Base-by-base conservation (phyloP, 2,329 filamentous ascomycete species). In the Bipolaris zeicola region DNA sequence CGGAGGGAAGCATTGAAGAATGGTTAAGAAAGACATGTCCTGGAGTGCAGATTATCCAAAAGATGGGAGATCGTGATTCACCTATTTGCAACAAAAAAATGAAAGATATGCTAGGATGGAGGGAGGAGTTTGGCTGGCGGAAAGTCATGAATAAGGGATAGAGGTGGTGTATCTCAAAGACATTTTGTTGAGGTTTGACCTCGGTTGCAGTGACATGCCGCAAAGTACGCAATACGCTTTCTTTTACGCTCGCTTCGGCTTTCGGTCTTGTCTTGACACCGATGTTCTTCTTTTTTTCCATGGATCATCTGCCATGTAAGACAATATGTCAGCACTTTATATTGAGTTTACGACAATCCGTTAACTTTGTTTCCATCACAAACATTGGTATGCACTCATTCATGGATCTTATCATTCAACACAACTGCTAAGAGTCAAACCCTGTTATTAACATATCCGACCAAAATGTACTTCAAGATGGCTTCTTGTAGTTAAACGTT, bases 21-120 rank as follows among this genome's bases (percentile, higher is more conserved):
- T 85, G 85, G 63, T 60, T 87, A 61, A 73, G 76, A 63, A 78
- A 78, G 59, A 66, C 72, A 1, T 81, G 78, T 57, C 83, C 84
- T 0, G 71, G 77, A 10, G 80, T 78, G 13, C 74, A 77, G 13
- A 76, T 87, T 47, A 81, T 78, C 28, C 75, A 82, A 47, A 76
- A 82, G 52, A 80, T 87, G 80, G 83, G 76, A 2, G 76, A 80
- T 49, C 82, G 73, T 47, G 85, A 87, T 67, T 83, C 83, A 3
- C 85, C 85, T 22, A 70, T 87, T 57, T 82, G 79, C 42, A 88
- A 88, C 68, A 70, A 74, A 65, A 88, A 87, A 77, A 83, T 85
- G 43, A 80, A 75, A 57, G 80, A 83, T 50, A 71, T 87, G 57
- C 61, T 87, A 56, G 83, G 83, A 0, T 87, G 85, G 65, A 76